Evolutionary conservation across 257 asterid species (phyloP), one percentile per base, ranked within the genome.

Genomic region (Mentha longifolia): DNA sequence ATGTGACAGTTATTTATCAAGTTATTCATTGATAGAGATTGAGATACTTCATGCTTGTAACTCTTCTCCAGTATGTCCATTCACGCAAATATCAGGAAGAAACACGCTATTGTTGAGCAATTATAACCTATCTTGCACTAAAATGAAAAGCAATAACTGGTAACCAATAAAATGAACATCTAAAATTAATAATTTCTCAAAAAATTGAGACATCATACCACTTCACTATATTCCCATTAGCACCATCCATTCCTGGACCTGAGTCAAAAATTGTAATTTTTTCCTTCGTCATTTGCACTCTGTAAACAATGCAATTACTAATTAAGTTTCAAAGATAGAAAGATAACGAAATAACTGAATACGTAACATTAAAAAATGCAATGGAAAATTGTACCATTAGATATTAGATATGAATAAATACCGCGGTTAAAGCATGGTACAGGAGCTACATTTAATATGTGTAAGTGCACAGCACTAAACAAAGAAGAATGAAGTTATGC

Each of bases 191-290:
- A 61, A 49, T 19, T 67, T 35, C 59, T 17, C 0, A 13, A 69
- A 65, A 51, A 12, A 71, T 70, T 9, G 49, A 17, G 60, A 54
- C 28, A 52, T 71, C 82, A 4, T 80, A 91, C 97, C 97, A 91
- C 58, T 89, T 84, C 6, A 74, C 93, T 59, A 91, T 74, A 63
- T 87, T 84, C 41, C 83, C 92, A 51, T 71, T 79, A 33, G 85
- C 76, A 12, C 92, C 95, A 70, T 91, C 96, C 96, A 91, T 89
- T 75, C 96, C 97, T 9, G 90, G 89, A 50, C 96, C 96, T 5
- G 91, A 67, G 80, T 89, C 93, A 51, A 86, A 83, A 62, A 89
- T 83, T 43, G 81, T 25, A 59, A 91, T 89, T 60, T 42, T 87
- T 20, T 64, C 28, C 41, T 37, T 9, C 6, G 3, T 46, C 61